phyloP scores from a whole-genome alignment of 1,139 yeast species.

The Zygoascus sp. region DNA sequence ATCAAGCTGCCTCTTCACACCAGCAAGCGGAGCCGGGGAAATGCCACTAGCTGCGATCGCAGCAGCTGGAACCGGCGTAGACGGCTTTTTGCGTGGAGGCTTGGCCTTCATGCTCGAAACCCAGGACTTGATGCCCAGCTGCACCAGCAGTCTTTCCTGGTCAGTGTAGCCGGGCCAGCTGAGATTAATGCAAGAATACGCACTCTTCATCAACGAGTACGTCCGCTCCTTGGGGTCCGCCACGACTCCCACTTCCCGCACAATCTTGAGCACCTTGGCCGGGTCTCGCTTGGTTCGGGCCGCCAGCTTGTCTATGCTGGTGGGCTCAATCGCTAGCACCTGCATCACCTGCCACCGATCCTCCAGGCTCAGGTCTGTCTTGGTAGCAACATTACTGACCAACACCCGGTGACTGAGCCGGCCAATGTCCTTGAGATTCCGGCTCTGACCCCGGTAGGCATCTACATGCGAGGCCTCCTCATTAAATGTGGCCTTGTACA shows the following conservation, averaged over 20 bases:
- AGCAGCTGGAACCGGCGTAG: background rate
- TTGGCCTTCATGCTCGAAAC: background rate
- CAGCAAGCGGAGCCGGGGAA: background rate
- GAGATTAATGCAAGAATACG: constrained; percentile 4
- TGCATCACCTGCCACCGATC: constrained; percentile 10
- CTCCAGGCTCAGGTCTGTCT: background rate
- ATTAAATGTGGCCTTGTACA: constrained; percentile 5
- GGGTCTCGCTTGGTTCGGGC: constrained; percentile 1
- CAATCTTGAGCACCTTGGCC: background rate
- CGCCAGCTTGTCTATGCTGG: background rate
- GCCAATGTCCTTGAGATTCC: constrained; percentile 5
- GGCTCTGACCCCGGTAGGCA: constrained; percentile 9
- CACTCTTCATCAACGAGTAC: constrained; percentile 3
- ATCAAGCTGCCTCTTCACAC: constrained; percentile 3
- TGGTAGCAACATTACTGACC: constrained; percentile 7
- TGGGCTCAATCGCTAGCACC: constrained; percentile 8
- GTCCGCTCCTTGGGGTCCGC: constrained; percentile 1
- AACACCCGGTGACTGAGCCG: constrained; percentile 8
- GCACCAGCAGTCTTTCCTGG: constrained; percentile 9
- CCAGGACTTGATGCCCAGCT: constrained; percentile 9
- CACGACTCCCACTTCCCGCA: constrained; percentile 4
- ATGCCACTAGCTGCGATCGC: too few species aligned
- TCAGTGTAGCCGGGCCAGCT: constrained; percentile 9
- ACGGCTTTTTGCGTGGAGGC: background rate
- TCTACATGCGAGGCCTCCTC: constrained; percentile 15